These are phyloP conservation scores for Alternaria metachromatica DNA, from an alignment of 2,329 filamentous ascomycete species.

Conservation along the genomic window DNA sequence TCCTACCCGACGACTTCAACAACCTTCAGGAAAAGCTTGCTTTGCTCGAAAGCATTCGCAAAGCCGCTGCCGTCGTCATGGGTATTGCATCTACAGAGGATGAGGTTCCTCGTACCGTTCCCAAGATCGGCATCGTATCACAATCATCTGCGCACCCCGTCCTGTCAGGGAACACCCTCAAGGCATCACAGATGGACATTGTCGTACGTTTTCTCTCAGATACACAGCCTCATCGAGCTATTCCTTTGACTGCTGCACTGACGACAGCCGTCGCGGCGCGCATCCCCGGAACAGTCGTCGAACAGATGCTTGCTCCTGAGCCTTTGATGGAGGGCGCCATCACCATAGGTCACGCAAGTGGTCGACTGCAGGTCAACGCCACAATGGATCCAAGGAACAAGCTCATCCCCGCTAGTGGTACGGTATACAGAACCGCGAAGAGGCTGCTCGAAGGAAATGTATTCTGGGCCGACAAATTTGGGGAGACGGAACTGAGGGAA, in stretches of 20 bases:
- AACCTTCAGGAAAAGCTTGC: slow-evolving; percentile 57
- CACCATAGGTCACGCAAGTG: slow-evolving; percentile 51
- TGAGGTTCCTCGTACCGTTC: slow-evolving; percentile 63
- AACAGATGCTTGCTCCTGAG: slow-evolving; percentile 36
- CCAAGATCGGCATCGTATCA: slow-evolving; percentile 68
- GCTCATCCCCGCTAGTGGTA: slow-evolving; percentile 31
- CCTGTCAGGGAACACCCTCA: slow-evolving; percentile 48
- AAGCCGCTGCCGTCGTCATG: slow-evolving; percentile 66
- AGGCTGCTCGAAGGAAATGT: slow-evolving; percentile 47
- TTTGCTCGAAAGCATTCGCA: slow-evolving; percentile 64
- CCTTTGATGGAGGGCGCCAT: slow-evolving; percentile 37
- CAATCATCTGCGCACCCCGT: slow-evolving; percentile 46
- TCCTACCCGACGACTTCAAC: slow-evolving; percentile 63
- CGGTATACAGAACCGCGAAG: slow-evolving; percentile 48
- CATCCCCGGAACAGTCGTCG: slow-evolving; percentile 46
- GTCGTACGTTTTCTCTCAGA: slow-evolving; percentile 54
- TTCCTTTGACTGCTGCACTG: slow-evolving; percentile 52
- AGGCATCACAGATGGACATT: slow-evolving; percentile 46
- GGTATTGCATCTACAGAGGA: slow-evolving; percentile 59
- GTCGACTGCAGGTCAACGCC: slow-evolving; percentile 46
- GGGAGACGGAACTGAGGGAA: neutral
- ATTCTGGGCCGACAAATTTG: slow-evolving; percentile 26
- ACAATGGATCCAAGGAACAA: slow-evolving; percentile 36
- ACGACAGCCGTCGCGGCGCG: slow-evolving; percentile 52
- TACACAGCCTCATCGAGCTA: slow-evolving; percentile 53